Evolutionary conservation across 257 asterid species (phyloP).

Genomic region (Lycium barbarum): DNA sequence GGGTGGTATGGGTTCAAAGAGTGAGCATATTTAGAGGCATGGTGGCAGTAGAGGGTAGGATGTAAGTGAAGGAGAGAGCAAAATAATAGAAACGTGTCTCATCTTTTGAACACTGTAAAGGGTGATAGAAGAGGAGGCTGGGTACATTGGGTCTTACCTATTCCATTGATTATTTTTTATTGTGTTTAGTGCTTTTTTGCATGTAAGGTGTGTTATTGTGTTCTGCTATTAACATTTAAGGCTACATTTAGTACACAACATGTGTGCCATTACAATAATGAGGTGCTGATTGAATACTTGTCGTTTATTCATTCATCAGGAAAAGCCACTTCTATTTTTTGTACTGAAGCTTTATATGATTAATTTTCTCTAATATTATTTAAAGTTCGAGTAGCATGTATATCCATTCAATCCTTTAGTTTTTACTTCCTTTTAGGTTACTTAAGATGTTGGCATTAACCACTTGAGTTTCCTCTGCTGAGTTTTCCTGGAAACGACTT

Average conservation of each 20-base stretch:
- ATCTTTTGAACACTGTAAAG: neutral
- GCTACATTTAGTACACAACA: neutral
- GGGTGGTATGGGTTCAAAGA: neutral
- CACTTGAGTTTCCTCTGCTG: constrained; percentile 42
- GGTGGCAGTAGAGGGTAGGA: neutral
- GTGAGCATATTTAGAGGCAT: neutral
- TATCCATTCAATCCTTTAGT: neutral
- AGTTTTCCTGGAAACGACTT: constrained; percentile 58
- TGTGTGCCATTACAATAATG: neutral
- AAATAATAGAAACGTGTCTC: neutral
- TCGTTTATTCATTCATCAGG: neutral
- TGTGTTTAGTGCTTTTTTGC: neutral
- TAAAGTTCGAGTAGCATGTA: neutral
- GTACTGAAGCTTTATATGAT: neutral
- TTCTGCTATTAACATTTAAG: neutral
- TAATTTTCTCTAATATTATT: neutral
- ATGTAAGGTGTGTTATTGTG: neutral
- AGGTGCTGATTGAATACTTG: neutral
- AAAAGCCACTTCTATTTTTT: neutral
- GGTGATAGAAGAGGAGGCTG: neutral
- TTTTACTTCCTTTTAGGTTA: neutral
- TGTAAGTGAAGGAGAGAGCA: neutral
- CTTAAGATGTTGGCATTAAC: neutral
- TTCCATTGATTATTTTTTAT: neutral
- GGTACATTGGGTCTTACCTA: neutral